Evolutionary conservation across 805 yeast genomes (phyloP).

Genomic region (Cephaloascus fragrans): DNA sequence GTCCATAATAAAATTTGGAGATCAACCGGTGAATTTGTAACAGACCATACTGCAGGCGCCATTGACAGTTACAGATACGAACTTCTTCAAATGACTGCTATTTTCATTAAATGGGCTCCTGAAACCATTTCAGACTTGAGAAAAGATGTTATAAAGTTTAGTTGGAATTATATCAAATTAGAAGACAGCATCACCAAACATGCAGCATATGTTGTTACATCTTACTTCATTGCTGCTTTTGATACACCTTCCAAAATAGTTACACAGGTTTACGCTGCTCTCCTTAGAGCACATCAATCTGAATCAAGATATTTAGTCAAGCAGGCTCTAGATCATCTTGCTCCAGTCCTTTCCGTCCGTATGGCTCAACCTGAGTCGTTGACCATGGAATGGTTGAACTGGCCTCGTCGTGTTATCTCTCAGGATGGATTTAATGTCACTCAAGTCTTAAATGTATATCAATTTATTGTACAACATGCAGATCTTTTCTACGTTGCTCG

Average conservation of each 20-base stretch:
- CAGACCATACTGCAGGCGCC: slow-evolving; percentile 51
- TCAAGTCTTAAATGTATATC: slow-evolving; percentile 81
- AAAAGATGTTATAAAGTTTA: slow-evolving; percentile 84
- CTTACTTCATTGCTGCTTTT: slow-evolving; percentile 76
- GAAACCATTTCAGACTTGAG: slow-evolving; percentile 45
- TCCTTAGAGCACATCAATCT: slow-evolving; percentile 72
- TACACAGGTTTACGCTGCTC: slow-evolving; percentile 85
- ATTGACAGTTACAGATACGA: slow-evolving; percentile 71
- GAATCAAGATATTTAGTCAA: slow-evolving; percentile 79
- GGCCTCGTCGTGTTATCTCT: slow-evolving; percentile 87
- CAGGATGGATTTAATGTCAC: slow-evolving; percentile 84
- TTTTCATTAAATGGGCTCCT: slow-evolving; percentile 64
- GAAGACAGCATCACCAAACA: slow-evolving; percentile 88
- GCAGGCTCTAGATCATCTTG: slow-evolving; percentile 80
- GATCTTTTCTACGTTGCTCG: slow-evolving; percentile 78
- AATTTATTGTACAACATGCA: slow-evolving; percentile 78
- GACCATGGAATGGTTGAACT: slow-evolving; percentile 72
- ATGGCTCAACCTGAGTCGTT: slow-evolving; percentile 43
- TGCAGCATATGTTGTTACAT: slow-evolving; percentile 83
- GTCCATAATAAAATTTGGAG: slow-evolving; percentile 70
- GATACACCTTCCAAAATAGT: slow-evolving; percentile 87
- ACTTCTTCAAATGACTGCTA: slow-evolving; percentile 70
- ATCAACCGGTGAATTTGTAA: slow-evolving; percentile 40
- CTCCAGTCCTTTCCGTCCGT: slow-evolving; percentile 74
- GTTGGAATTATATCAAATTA: slow-evolving; percentile 86